Base-by-base conservation (phyloP, 305 asterid genomes). In the Solanum hybrid region DNA sequence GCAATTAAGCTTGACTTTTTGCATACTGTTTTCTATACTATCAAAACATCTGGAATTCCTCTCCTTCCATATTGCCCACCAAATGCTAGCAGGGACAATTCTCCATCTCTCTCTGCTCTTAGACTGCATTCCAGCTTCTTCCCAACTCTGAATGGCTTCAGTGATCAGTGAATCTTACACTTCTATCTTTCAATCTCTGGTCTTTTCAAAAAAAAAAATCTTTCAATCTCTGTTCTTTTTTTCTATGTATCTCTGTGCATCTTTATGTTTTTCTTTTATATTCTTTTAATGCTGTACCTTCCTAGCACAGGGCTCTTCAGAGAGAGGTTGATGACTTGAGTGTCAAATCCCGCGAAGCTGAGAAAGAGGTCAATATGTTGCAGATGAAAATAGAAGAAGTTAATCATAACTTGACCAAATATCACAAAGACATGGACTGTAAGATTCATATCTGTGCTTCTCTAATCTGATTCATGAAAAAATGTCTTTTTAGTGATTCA, bases 381-480 rank as follows among this genome's bases (percentile, higher is more conserved):
- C 94, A 96, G 93, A 90, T 94, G 94, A 96, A 95, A 93, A 93
- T 95, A 84, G 93, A 96, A 90, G 99, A 96, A 94, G 98, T 90
- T 88, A 95, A 92, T 82, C 92, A 90, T 92, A 96, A 94, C 91
- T 92, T 97, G 90, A 92, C 98, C 91, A 96, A 95, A 92, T 91
- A 93, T 88, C 97, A 92, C 86, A 95, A 92, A 93, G 98, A 95
- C 88, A 89, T 93, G 90, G 99, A 96, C 89, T 94, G 99, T 97
- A 95, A 95, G 98, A 87, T 78, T 85, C 89, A 66, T 72, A 81
- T 77, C 80, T 84, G 75, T 86, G 27, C 85, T 37, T 72, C 32
- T 71, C 14, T 87, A 34, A 24, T 35, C 40, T 87, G 78, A 56
- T 88, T 79, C 12, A 38, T 10, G 35, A 31, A 42, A 27, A 37